A percentile compares a stretch with the other conserved stretches of the same genome.
phyloP scores from a whole-genome alignment of 768 basidiomycete species.

The Flagelloscypha sp. region DNA sequence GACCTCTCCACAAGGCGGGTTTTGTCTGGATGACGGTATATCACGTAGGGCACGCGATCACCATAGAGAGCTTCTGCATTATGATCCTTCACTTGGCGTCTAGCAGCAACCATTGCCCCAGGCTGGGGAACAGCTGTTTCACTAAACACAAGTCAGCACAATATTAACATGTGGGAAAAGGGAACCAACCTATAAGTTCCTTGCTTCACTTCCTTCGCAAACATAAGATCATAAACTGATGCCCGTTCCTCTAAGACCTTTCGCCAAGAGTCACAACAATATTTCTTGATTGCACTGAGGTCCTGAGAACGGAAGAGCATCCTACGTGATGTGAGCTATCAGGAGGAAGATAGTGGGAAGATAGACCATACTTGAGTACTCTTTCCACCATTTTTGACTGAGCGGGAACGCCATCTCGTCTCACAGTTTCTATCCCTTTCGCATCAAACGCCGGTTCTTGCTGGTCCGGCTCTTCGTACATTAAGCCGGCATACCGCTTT shows the following conservation, averaged over 20 bases:
- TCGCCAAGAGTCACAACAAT: constrained; percentile 77
- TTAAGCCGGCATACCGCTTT: constrained; percentile 97
- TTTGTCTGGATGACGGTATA: constrained; percentile 56
- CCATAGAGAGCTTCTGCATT: constrained; percentile 86
- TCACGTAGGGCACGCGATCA: constrained; percentile 89
- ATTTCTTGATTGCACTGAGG: constrained; percentile 81
- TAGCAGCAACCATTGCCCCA: constrained; percentile 82
- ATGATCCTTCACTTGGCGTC: constrained; percentile 63
- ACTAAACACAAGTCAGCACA: constrained; percentile 30
- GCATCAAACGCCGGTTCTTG: constrained; percentile 80
- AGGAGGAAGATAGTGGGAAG: background rate
- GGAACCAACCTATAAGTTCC: constrained; percentile 78
- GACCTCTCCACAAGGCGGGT: constrained; percentile 68
- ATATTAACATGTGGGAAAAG: background rate
- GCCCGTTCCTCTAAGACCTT: constrained; percentile 75
- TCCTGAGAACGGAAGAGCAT: constrained; percentile 87
- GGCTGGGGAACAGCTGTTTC: constrained; percentile 83
- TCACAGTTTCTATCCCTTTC: constrained; percentile 95
- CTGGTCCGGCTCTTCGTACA: constrained; percentile 82
- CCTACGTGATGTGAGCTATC: constrained; percentile 30
- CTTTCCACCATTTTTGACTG: constrained; percentile 90
- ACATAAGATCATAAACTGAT: constrained; percentile 88
- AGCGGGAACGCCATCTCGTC: constrained; percentile 85
- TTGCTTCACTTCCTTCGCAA: constrained; percentile 88
- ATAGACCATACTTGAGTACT: constrained; percentile 63